Base-by-base conservation (phyloP, 495 filamentous ascomycete genomes). In the Podospora sp. region DNA sequence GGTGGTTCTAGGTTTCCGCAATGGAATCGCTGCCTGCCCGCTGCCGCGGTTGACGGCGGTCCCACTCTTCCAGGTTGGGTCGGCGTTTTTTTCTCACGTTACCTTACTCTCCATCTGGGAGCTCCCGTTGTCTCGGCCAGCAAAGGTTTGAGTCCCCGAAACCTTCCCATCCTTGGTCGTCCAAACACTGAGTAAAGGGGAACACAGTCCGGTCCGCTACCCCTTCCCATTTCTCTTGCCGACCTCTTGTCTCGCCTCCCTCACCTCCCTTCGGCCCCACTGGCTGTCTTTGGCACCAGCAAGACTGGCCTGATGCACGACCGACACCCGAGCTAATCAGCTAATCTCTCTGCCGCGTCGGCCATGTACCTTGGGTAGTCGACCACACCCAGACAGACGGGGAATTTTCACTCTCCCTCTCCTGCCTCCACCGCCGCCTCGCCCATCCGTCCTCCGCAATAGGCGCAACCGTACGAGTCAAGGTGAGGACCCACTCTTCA, bases 171-270 rank as follows among this genome's bases (percentile, higher is more conserved):
- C 36, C 12, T 49, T 33, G 36, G 33, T 62, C 24, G 20, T 22
- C 29, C 14, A 46, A 36, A 21, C 21, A 25, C 5, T 24, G 16
- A 61, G 36, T 33, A 49, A 24, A n/a, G 33, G 33, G 9, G 22
- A 29, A 9, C 35, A 51, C 26, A 29, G 22, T 52, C 51, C 50
- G 62, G 62, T 63, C 21, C 62, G 62, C 62, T 36, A 8, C 21
- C 62, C 62, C 50, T 40, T 63, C 29, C 61, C 61, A 63, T 63
- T 46, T 53, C 60, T 25, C 26, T 63, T 35, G 40, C 36, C 60
- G 25, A 27, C 52, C 24, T 22, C n/a, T 16, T 6, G 52, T 55
- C 52, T 26, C 52, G 52, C 21, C 52, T 55, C 40, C 40, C 40
- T 46, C 40, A 46, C 11, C 40, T 14, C 40, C 29, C 52, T 22